Evolutionary conservation across 139 green algal species (phyloP).

Genomic region (Axilococcus clingmanii): DNA sequence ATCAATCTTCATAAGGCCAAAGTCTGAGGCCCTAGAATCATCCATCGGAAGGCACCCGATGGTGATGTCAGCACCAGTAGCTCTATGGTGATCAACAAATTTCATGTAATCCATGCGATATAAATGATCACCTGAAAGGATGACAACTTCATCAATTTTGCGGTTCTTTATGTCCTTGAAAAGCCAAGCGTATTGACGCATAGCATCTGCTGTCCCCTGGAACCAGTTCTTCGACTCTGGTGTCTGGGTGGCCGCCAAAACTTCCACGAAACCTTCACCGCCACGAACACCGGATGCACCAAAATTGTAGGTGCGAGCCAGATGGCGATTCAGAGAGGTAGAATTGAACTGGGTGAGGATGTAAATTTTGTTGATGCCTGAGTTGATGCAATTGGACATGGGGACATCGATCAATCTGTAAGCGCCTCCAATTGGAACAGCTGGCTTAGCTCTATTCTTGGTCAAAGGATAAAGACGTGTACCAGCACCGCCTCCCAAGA

Average conservation of each 20-base stretch:
- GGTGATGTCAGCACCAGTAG: conserved; percentile 88
- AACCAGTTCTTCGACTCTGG: conserved; percentile 76
- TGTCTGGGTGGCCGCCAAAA: conserved; percentile 86
- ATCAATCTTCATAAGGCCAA: conserved; percentile 95
- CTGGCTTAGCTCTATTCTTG: conserved; percentile 85
- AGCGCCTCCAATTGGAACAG: conserved; percentile 94
- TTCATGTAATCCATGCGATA: conserved; percentile 47
- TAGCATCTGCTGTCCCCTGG: conserved; percentile 91
- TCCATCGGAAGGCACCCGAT: conserved; percentile 87
- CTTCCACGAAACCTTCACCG: conserved; percentile 88
- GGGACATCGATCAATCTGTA: conserved; percentile 99
- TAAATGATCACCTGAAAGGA: conserved; percentile 90
- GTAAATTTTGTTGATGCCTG: conserved; percentile 96
- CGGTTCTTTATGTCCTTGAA: conserved; percentile 88
- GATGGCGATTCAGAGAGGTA: conserved; percentile 94
- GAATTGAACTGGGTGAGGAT: conserved; percentile 97
- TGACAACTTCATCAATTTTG: conserved; percentile 91
- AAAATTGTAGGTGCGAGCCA: conserved; percentile 96
- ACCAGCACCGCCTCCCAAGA: conserved; percentile 84
- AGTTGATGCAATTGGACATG: conserved; percentile 99
- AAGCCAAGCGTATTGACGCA: conserved; percentile 95
- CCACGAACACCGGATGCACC: conserved; percentile 63
- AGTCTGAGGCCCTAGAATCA: conserved; percentile 69
- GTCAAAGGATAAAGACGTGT: conserved; percentile 88
- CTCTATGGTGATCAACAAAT: conserved; percentile 90